These are phyloP conservation scores for Venturia pyrina DNA, from an alignment of 2,329 filamentous ascomycete genomes.

Conservation along the genomic window DNA sequence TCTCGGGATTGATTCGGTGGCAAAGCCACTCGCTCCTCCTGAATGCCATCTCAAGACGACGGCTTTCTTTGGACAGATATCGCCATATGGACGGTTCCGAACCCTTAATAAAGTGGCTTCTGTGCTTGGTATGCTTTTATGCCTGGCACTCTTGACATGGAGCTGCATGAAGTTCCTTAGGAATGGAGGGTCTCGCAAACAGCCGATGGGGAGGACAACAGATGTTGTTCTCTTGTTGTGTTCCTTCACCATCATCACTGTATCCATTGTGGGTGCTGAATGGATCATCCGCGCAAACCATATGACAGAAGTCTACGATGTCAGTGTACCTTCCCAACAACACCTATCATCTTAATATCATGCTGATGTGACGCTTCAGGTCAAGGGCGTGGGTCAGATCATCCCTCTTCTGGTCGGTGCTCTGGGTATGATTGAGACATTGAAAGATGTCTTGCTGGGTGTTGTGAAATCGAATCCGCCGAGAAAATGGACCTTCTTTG, in stretches of 20 bases:
- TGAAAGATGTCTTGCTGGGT: conserved; percentile 1
- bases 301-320: not conserved
- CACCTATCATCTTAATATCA: too few relatives aligned
- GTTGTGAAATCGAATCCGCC: not conserved
- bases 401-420: not conserved
- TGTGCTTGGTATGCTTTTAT: not conserved
- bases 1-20: not conserved
- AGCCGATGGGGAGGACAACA: not conserved
- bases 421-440: not conserved
- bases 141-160: not conserved
- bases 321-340: not conserved
- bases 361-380: not conserved
- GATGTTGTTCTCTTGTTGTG: not conserved
- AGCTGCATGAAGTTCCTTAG: not conserved
- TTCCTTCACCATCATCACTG: not conserved
- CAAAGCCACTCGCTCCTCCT: not conserved
- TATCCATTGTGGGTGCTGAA: not conserved
- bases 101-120: not conserved
- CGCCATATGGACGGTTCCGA: not conserved
- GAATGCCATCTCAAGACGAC: not conserved
- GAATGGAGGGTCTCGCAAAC: not conserved
- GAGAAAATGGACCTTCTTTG: not conserved
- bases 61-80: not conserved
- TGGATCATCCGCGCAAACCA: conserved; percentile 4
- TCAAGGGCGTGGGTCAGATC: not conserved